Percentiles rank a stretch among this genome's conserved stretches.
These are phyloP conservation scores for Hemisphaericaspora lyxosophila DNA, from an alignment of 1,139 yeast genomes.

Conservation along the genomic window DNA sequence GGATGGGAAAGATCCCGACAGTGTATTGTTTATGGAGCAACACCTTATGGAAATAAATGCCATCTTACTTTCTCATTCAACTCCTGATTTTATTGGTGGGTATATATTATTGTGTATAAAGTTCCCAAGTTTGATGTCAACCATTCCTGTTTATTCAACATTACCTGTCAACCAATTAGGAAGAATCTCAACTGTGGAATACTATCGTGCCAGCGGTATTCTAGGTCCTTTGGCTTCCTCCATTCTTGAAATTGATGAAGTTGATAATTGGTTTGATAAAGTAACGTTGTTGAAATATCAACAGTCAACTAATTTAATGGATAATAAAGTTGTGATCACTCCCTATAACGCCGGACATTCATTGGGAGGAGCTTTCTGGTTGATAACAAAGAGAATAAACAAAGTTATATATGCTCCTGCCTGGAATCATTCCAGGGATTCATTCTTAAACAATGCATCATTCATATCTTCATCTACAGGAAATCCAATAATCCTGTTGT, in stretches of 20 bases:
- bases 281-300: slow-evolving; percentile 71
- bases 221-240: slow-evolving; percentile 72
- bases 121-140: slow-evolving; percentile 59
- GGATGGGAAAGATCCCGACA: slow-evolving; percentile 51
- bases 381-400: slow-evolving; percentile 70
- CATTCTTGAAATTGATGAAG: slow-evolving; percentile 65
- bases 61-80: slow-evolving; percentile 81
- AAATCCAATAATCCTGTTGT: slow-evolving; percentile 59
- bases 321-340: slow-evolving; percentile 63
- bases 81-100: slow-evolving; percentile 80
- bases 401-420: slow-evolving; percentile 84
- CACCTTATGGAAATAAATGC: slow-evolving; percentile 57
- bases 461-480: slow-evolving; percentile 49
- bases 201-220: slow-evolving; percentile 68
- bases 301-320: slow-evolving; percentile 67
- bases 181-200: slow-evolving; percentile 78
- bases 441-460: slow-evolving; percentile 80
- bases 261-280: slow-evolving; percentile 76
- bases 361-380: slow-evolving; percentile 91
- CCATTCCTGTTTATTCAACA: slow-evolving; percentile 81
- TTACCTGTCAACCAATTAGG: slow-evolving; percentile 87
- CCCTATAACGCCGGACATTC: slow-evolving; percentile 93
- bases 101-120: slow-evolving; percentile 64
- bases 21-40: slow-evolving; percentile 43
- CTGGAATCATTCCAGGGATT: slow-evolving; percentile 93